Evolutionary conservation across 345 rosid species (phyloP).

Genomic region (Eucalyptus tenuipes): DNA sequence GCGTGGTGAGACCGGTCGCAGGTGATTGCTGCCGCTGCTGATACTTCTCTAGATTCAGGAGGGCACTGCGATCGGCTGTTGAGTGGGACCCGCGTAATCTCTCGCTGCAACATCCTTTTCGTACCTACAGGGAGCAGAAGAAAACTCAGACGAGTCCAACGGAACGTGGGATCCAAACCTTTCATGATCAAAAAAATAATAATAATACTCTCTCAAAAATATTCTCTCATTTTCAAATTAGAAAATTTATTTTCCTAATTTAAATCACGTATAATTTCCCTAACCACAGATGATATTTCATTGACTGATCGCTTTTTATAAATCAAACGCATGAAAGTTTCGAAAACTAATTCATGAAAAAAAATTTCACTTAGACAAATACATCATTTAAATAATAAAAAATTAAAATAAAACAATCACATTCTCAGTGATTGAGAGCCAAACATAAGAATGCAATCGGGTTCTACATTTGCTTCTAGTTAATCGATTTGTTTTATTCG

Average conservation of each 20-base stretch:
- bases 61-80: not conserved
- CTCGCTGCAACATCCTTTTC: not conserved
- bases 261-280: not conserved
- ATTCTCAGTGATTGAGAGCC: not conserved
- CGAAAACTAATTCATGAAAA: not conserved
- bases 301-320: not conserved
- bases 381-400: not conserved
- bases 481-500: not conserved
- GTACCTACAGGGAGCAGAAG: not conserved
- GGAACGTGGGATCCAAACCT: not conserved
- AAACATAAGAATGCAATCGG: fast-evolving
- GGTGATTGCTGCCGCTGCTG: not conserved
- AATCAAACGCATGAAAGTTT: not conserved
- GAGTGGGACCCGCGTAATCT: not conserved
- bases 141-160: not conserved
- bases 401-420: too few relatives aligned
- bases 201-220: fast-evolving
- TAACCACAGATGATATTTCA: not conserved
- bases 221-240: not conserved
- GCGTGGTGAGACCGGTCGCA: slow-evolving; percentile 16
- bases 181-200: not conserved
- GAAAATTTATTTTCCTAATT: not conserved
- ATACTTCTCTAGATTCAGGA: not conserved
- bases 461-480: not conserved
- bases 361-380: not conserved